Base-by-base conservation (phyloP, 768 basidiomycete species). In the Rhizopogon vesiculosus region DNA sequence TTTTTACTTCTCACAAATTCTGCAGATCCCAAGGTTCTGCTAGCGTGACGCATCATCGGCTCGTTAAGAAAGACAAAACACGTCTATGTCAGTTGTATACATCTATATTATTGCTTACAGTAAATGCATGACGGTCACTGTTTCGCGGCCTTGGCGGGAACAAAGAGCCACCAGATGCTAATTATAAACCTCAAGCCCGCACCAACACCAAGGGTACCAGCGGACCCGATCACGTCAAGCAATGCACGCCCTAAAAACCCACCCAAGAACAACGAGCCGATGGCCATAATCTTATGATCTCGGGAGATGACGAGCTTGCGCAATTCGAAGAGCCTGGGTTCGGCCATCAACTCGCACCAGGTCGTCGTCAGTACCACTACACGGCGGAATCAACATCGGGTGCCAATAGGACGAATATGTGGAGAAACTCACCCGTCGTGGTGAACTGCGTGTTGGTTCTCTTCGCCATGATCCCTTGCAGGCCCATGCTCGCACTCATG, bases 391-490 rank as follows among this genome's bases (percentile, higher is more conserved):
- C 19, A 59, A 31, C 51, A 41, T 40, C n/a, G 2, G 13, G 42
- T 5, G 38, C 15, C 19, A 35, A 18, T 7, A 7, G 25, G 53
- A 7, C 8, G n/a, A 13, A 18, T 18, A 13, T 31, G 45, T 2
- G 46, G 60, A 42, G 25, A 44, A n/a, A 77, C 80, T 67, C 55
- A 86, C 85, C 83, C 28, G 84, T 86, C 0, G 84, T 86, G 42
- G 84, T 82, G 65, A 86, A 91, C 68, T 88, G 85, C 5, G 85
- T 85, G 65, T 86, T 87, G 55, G 88, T 66, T 44, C 86, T 72
- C 74, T 91, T 92, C 45, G 84, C 89, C 68, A 87, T 74, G 65
- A 92, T 87, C 31, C 90, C 90, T 71, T 93, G 91, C 48, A 91
- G 72, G 7, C 92, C 92, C 59, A 94, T 58, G 29, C 80, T 82